Conservation (phyloP, 2,329 filamentous ascomycete genomes). For the Alternaria arborescens region DNA sequence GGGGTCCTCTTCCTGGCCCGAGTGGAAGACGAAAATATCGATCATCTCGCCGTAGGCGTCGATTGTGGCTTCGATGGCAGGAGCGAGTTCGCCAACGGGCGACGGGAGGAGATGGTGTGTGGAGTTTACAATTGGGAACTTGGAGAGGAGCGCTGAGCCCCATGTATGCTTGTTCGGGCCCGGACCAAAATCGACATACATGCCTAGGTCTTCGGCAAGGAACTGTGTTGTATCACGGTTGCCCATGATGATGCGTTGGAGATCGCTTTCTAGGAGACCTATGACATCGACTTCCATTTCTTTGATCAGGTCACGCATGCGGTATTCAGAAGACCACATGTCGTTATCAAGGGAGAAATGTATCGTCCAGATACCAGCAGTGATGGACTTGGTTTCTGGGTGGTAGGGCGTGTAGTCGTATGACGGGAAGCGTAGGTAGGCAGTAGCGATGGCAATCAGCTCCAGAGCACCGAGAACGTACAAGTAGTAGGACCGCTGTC, state of each 20-base stretch:
- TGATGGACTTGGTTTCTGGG: conserved; percentile 83
- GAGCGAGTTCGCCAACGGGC: conserved; percentile 92
- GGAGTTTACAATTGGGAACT: conserved; percentile 97
- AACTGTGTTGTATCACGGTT: conserved; percentile 96
- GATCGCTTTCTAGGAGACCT: conserved; percentile 90
- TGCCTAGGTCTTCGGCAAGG: conserved; percentile 93
- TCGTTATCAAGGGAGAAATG: conserved; percentile 98
- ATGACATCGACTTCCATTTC: conserved; percentile 98
- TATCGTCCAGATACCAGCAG: conserved; percentile 97
- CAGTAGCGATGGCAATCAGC: conserved; percentile 78
- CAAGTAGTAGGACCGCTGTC: conserved; percentile 71
- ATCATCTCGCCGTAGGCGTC: conserved; percentile 89
- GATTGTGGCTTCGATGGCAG: conserved; percentile 95
- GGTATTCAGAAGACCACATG: conserved; percentile 97
- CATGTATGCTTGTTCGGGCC: conserved; percentile 99
- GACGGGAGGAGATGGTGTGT: conserved; percentile 95
- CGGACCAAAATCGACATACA: conserved; percentile 98
- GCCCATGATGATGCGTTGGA: conserved; percentile 99
- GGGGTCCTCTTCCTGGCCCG: conserved; percentile 93
- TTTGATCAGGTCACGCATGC: conserved; percentile 88
- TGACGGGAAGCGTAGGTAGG: conserved; percentile 89
- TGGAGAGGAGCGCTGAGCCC: conserved; percentile 91
- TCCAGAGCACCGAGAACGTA: conserved; percentile 80
- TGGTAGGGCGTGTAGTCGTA: conserved; percentile 95
- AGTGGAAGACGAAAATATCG: conserved; percentile 98